Evolutionary conservation across 768 basidiomycete species (phyloP).

Genomic region (Pleurotus cornucopiae): DNA sequence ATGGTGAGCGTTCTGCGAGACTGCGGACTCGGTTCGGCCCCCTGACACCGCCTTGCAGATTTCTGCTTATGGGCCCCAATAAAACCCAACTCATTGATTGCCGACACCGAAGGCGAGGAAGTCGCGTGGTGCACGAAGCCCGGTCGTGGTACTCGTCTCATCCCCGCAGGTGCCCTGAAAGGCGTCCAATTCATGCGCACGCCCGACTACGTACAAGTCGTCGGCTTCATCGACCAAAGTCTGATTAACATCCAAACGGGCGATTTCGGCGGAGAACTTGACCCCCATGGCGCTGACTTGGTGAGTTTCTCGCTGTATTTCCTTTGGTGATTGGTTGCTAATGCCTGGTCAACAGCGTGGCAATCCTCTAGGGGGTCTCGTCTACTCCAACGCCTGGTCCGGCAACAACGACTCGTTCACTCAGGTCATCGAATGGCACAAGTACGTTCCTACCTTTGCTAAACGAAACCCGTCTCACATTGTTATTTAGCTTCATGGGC

Average conservation of each 20-base stretch:
- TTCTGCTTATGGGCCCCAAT: conserved; percentile 70
- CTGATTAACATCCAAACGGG: conserved; percentile 50
- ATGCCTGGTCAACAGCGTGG: conserved; percentile 4
- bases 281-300: conserved; percentile 62
- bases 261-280: conserved; percentile 69
- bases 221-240: conserved; percentile 67
- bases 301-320: neutral
- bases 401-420: conserved; percentile 9
- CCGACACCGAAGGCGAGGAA: conserved; percentile 61
- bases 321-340: too few relatives aligned
- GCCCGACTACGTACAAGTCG: conserved; percentile 57
- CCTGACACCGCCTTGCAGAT: conserved; percentile 30
- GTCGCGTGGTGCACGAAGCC: conserved; percentile 77
- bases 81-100: conserved; percentile 44
- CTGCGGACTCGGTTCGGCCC: neutral
- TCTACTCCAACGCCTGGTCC: conserved; percentile 55
- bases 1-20: conserved; percentile 30
- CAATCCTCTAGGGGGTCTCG: conserved; percentile 57
- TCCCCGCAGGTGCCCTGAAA: conserved; percentile 60
- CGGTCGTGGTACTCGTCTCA: conserved; percentile 68
- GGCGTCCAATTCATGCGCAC: conserved; percentile 72
- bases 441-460: too few relatives aligned
- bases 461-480: neutral
- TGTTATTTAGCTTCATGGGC: conserved; percentile 48
- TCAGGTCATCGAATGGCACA: conserved; percentile 57